Evolutionary conservation across 805 yeast genomes (phyloP), one percentile per base, ranked within the genome.

Genomic region (Pichia gijzeniarum): DNA sequence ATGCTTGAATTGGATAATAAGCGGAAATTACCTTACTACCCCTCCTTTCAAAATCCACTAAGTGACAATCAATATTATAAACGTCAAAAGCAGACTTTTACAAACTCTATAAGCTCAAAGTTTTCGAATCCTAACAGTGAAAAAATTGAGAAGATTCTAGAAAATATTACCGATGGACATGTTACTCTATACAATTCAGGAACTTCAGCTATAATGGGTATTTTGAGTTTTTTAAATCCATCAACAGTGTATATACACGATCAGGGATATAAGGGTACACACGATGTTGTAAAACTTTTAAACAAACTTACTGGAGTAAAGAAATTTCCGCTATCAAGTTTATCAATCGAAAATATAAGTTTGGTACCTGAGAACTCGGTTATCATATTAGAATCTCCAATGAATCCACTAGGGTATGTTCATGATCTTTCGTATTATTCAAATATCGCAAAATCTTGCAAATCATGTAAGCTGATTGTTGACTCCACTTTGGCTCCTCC

Each of bases 401-500:
- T 75, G 57, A 76, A 76, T 57, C 80, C 81, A 5, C 67, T 67
- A 46, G 78, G 79, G 1, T 63, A 61, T 30, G 63, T 67, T 40
- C 58, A 63, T 30, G 73, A 74, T 52, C 70, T 76, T 32, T 54
- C 64, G 9, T 57, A 63, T 39, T 74, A 63, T 55, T 73, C 79
- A 0, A 58, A 64, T 5, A 48, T 61, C 35, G 76, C 78, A 0
- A 78, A 74, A 50, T 56, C 56, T 2, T 62, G 60, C 43, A 71
- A 72, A 5, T 74, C 77, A 2, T 57, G 61, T 28, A 35, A 44
- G 10, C 54, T 76, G 18, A 48, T 73, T 20, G 76, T 76, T 2
- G 81, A 76, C 58, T 70, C 80, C 10, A 76, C 80, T 0, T 67
- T 76, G 52, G 80, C 79, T 1, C 80, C 80, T 8, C 79, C 79